Percentiles rank a stretch among this genome's conserved stretches.
Conservation (phyloP, 2,329 filamentous ascomycete species). For the Xylariaceae sp. region DNA sequence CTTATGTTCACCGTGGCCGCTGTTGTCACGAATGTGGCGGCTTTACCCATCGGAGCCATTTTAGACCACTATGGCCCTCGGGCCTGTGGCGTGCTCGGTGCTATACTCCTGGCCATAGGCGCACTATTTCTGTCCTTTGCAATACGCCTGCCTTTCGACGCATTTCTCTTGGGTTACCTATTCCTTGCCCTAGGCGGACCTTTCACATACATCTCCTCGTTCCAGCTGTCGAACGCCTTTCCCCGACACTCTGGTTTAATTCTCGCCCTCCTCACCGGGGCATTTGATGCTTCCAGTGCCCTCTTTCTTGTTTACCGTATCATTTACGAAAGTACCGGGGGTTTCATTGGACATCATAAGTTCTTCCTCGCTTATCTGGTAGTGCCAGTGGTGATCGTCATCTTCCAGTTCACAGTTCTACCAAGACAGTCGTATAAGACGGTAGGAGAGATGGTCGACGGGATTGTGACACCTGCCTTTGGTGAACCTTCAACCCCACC, state of each 20-base stretch:
- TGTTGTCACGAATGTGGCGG: constrained; percentile 84
- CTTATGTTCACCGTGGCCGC: constrained; percentile 92
- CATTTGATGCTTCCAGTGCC: constrained; percentile 81
- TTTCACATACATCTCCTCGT: constrained; percentile 80
- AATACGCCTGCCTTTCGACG: constrained; percentile 68
- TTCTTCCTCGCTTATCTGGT: constrained; percentile 76
- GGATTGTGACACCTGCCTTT: constrained; percentile 60
- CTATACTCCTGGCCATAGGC: constrained; percentile 69
- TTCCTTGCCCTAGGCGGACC: constrained; percentile 78
- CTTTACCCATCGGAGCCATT: constrained; percentile 82
- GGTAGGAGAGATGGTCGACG: constrained; percentile 77
- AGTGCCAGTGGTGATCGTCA: constrained; percentile 68
- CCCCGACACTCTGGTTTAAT: constrained; percentile 77
- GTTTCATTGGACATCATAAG: constrained; percentile 60
- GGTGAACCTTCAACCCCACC: constrained; percentile 33
- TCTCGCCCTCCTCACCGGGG: constrained; percentile 76
- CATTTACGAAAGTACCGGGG: constrained; percentile 61
- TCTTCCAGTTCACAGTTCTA: constrained; percentile 72
- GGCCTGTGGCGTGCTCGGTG: constrained; percentile 72
- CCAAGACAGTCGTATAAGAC: constrained; percentile 81
- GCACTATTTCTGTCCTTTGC: constrained; percentile 73
- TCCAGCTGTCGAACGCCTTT: constrained; percentile 84
- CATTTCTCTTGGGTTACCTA: constrained; percentile 72
- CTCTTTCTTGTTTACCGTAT: constrained; percentile 76
- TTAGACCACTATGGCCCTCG: constrained; percentile 82